Evolutionary conservation across 1,284 basidiomycete species (phyloP).

Genomic region (Xerocomus amazonicus): DNA sequence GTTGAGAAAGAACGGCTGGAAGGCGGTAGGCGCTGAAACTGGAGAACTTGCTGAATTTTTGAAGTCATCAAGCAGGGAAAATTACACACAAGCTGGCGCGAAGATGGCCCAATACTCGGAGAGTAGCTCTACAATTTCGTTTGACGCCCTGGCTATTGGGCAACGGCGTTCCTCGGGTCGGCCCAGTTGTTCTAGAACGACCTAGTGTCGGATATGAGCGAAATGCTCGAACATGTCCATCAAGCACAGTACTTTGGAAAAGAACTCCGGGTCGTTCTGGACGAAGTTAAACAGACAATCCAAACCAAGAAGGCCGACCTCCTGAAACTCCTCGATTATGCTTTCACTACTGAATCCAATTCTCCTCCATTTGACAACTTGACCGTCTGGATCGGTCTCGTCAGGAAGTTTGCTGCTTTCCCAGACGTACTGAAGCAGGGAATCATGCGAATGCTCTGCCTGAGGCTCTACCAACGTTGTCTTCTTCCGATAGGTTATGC

Average conservation of each 20-base stretch:
- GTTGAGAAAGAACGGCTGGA: constrained; percentile 88
- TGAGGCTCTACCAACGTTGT: constrained; percentile 73
- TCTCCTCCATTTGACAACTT: constrained; percentile 68
- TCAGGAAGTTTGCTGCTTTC: constrained; percentile 53
- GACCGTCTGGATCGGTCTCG: constrained; percentile 46
- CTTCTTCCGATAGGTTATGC: constrained; percentile 80
- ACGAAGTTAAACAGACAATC: constrained; percentile 82
- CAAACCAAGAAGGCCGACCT: constrained; percentile 82
- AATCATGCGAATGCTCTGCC: constrained; percentile 56
- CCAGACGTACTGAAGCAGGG: constrained; percentile 74
- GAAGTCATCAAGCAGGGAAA: constrained; percentile 3
- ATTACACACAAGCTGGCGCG: constrained; percentile 65
- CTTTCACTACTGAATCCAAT: constrained; percentile 81
- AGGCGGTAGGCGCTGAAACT: constrained; percentile 81
- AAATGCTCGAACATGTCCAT: not conserved
- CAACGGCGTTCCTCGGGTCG: constrained; percentile 76
- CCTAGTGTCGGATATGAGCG: constrained; percentile 37
- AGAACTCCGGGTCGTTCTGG: constrained; percentile 71
- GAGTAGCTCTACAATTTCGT: constrained; percentile 82
- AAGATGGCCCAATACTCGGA: constrained; percentile 87
- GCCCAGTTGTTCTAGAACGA: constrained; percentile 83
- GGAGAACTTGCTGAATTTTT: constrained; percentile 18
- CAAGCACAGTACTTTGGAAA: constrained; percentile 61
- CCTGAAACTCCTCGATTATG: constrained; percentile 76
- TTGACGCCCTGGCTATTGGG: constrained; percentile 83